Base-by-base conservation (phyloP, 2,329 filamentous ascomycete genomes). In the Helotiales sp. region DNA sequence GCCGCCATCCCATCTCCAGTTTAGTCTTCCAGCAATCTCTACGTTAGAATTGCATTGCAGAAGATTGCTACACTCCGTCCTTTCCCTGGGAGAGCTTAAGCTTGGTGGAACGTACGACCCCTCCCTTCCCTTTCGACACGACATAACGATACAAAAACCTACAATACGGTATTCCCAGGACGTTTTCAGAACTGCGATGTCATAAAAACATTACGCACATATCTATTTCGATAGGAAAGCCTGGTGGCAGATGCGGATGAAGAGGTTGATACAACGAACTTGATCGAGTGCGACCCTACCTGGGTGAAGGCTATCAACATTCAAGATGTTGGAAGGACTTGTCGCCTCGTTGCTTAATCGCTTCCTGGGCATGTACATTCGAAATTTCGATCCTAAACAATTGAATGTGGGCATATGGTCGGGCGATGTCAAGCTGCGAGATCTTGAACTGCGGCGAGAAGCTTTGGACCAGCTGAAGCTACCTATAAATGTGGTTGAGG, bases 281-380 rank as follows among this genome's bases (percentile, higher is more conserved):
- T 60, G 57, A 60, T 50, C 48, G 47, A 62, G 55, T 52, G 51
- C 25, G 61, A 69, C 86, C 86, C 76, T 79, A 85, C 87, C 89
- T 72, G 88, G 88, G 85, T 88, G 71, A 91, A 84, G 89, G 82
- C 85, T 79, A 72, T 72, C 74, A 67, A 69, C 74, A 74, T 74
- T 77, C 81, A 81, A 74, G 70, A 99, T 99, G 95, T 86, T 99
- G 78, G 95, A 99, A 83, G 91, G 93, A 67, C 83, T 99, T 68
- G 95, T 98, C 64, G 92, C 95, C 69, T 96, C 93, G 77, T 82
- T 99, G 80, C 88, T 99, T 69, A 99, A 99, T 80, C 90, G 96
- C 80, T 98, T 99, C 77, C 79, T 99, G 85, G 96, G 95, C 82
- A 96, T 98, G 89, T 99, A 99, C 76, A 93, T 99, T 76, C 93